A percentile compares a stretch with the other conserved stretches of the same genome.
Conservation (phyloP, 176 grass and related monocot species). For the Tillandsia fasciculata region DNA sequence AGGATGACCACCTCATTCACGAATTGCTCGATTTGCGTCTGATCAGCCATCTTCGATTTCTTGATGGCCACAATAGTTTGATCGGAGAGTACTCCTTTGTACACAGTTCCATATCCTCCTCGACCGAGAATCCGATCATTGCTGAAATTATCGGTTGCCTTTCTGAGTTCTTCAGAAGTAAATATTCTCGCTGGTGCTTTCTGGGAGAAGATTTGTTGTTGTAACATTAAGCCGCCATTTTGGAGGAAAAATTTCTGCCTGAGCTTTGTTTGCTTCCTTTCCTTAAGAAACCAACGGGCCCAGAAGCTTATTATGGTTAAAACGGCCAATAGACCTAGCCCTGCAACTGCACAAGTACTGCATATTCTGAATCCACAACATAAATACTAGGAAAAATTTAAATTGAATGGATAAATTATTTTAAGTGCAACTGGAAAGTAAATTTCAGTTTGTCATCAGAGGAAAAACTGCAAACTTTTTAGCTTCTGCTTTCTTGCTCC, state of each 20-base stretch:
- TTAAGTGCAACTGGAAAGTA: no score
- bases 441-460: no score
- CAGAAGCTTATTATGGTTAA: constrained; percentile 4
- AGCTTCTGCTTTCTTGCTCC: no score
- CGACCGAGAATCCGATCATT: constrained; percentile 26
- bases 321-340: constrained; percentile 12
- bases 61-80: constrained; percentile 37
- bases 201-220: constrained; percentile 18
- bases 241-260: constrained; percentile 31
- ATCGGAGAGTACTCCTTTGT: constrained; percentile 28
- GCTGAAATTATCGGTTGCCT: constrained; percentile 33
- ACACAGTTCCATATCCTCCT: constrained; percentile 45
- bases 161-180: constrained; percentile 23
- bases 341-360: constrained; percentile 13
- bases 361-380: background rate
- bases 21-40: constrained; percentile 41
- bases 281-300: constrained; percentile 16
- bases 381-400: background rate
- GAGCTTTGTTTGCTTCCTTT: constrained; percentile 16
- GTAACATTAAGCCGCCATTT: constrained; percentile 35
- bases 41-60: constrained; percentile 31
- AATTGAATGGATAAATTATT: no score
- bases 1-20: constrained; percentile 40
- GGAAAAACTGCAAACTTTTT: no score
- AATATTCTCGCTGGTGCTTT: constrained; percentile 23